Conservation (phyloP, 768 basidiomycete genomes). For the Tulasnella sp. region DNA sequence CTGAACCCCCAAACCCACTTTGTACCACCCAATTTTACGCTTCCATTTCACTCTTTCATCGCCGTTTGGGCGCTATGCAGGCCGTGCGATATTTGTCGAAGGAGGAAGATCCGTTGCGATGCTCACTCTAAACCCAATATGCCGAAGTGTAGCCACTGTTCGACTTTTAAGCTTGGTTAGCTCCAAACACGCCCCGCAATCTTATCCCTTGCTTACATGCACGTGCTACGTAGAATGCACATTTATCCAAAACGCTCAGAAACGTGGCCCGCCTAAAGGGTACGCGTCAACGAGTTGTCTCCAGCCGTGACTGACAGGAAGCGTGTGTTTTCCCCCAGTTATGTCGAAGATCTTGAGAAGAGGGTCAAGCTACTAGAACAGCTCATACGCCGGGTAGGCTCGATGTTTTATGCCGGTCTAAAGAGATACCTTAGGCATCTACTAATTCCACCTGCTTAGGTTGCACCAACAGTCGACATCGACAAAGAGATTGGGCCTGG, state of each 20-base stretch:
- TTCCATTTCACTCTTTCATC: too few species aligned
- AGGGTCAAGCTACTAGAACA: slow-evolving; percentile 44
- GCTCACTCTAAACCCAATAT: not conserved
- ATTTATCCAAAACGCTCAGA: slow-evolving; percentile 32
- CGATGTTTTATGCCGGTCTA: not conserved
- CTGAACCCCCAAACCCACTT: too few species aligned
- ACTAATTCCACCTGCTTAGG: slow-evolving; percentile 16
- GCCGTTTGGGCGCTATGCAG: not conserved
- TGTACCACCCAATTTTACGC: too few species aligned
- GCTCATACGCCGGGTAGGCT: slow-evolving; percentile 32
- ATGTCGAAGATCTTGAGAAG: slow-evolving; percentile 46
- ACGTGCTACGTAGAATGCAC: slow-evolving; percentile 39
- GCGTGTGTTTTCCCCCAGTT: slow-evolving; percentile 23
- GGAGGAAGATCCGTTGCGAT: slow-evolving; percentile 57
- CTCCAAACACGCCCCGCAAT: not conserved
- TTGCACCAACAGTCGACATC: slow-evolving; percentile 26
- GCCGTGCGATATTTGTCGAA: slow-evolving; percentile 71
- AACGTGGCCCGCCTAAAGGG: slow-evolving; percentile 58
- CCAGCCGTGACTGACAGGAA: not conserved
- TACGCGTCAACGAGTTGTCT: slow-evolving; percentile 22
- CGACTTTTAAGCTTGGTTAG: slow-evolving; percentile 45
- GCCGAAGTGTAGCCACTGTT: slow-evolving; percentile 9
- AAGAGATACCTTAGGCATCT: not conserved
- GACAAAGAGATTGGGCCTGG: slow-evolving; percentile 18
- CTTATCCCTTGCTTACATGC: not conserved